These are phyloP conservation scores for Davidsoniella eucalypti DNA, from an alignment of 2,329 filamentous ascomycete species.

Conservation along the genomic window DNA sequence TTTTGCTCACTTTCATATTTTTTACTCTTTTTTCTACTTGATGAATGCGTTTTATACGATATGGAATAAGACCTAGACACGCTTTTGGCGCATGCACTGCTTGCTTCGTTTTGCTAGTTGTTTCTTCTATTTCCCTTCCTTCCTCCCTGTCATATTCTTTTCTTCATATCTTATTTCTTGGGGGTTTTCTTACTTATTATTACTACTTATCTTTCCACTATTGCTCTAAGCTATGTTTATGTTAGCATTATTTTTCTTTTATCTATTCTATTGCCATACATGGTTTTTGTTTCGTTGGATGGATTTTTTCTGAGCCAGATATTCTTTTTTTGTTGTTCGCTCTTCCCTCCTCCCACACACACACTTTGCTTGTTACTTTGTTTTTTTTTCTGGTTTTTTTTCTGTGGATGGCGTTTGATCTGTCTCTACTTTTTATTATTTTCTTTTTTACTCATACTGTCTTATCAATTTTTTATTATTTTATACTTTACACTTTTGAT, in stretches of 20 bases:
- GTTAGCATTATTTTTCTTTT: not conserved
- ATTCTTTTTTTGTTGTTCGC: too few species aligned
- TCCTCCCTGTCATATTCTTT: not conserved
- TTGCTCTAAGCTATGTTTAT: not conserved
- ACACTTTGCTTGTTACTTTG: slow-evolving; percentile 14
- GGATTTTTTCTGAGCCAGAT: not conserved
- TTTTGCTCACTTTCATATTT: not conserved
- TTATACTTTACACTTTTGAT: not conserved
- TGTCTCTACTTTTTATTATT: not conserved
- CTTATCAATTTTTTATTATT: slow-evolving; percentile 4
- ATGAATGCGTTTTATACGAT: not conserved
- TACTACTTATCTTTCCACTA: not conserved
- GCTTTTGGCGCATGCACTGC: not conserved
- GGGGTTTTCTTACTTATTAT: not conserved
- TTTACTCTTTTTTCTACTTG: not conserved
- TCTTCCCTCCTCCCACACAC: too few species aligned
- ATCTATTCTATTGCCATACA: not conserved
- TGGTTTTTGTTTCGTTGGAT: not conserved
- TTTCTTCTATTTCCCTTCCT: not conserved
- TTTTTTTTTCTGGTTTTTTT: slow-evolving; percentile 9
- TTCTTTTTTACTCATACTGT: not conserved
- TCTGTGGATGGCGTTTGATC: too few species aligned
- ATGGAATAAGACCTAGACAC: not conserved
- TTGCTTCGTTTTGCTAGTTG: not conserved
- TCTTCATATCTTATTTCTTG: not conserved